phyloP scores from a whole-genome alignment of 805 yeast genomes.

The Barnettozyma pratensis region DNA sequence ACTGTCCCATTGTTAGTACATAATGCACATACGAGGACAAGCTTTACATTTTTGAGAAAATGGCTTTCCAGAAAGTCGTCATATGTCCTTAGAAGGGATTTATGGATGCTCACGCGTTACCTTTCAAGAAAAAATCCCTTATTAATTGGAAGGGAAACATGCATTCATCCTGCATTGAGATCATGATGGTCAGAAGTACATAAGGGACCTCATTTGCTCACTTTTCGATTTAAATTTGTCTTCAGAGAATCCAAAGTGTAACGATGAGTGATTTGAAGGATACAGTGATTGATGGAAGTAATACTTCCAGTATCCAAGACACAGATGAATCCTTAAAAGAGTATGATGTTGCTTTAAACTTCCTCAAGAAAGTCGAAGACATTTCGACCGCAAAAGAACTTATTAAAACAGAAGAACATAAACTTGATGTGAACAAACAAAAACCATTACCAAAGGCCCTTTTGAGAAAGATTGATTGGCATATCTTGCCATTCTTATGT shows the following conservation, averaged over 20 bases:
- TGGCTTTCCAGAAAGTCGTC: too few relatives aligned
- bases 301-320: neutral
- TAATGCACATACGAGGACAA: neutral
- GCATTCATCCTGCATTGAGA: too few relatives aligned
- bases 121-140: too few relatives aligned
- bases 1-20: neutral
- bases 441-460: neutral
- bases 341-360: constrained; percentile 6
- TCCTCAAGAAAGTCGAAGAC: neutral
- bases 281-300: neutral
- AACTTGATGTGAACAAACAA: neutral
- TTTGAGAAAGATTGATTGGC: constrained; percentile 13
- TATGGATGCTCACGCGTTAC: too few relatives aligned
- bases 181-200: too few relatives aligned
- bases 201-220: too few relatives aligned
- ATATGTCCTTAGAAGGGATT: too few relatives aligned
- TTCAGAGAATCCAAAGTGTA: too few relatives aligned
- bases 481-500: constrained; percentile 32
- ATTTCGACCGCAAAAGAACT: neutral
- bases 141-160: too few relatives aligned
- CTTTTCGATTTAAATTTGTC: too few relatives aligned
- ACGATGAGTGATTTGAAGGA: neutral
- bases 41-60: too few relatives aligned
- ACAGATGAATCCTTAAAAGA: neutral
- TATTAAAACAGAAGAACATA: neutral